Percentiles rank a stretch among this genome's conserved stretches.
Conservation (phyloP, 768 basidiomycete species). For the Kwoniella europaea region DNA sequence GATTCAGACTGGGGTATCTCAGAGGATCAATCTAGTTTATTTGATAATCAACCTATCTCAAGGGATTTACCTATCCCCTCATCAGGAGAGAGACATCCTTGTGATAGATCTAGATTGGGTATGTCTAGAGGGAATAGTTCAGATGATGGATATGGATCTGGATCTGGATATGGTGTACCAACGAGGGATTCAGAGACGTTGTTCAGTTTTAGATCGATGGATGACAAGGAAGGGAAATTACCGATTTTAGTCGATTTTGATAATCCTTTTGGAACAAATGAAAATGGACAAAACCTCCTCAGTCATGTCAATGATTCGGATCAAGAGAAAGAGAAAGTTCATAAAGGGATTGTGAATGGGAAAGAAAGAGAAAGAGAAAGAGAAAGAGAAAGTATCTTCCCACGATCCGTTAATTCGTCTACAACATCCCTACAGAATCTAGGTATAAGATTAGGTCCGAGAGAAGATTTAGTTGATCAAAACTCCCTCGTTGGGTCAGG, state of each 20-base stretch:
- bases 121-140: background rate
- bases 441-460: slow-evolving; percentile 12
- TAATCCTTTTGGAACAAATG: slow-evolving; percentile 4
- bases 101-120: background rate
- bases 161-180: background rate
- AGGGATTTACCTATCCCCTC: slow-evolving; percentile 20
- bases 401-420: slow-evolving; percentile 2
- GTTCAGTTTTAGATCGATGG: slow-evolving; percentile 3
- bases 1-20: slow-evolving; percentile 18
- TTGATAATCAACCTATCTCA: slow-evolving; percentile 20
- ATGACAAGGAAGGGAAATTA: background rate
- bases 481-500: no score
- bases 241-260: slow-evolving; percentile 20
- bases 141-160: background rate
- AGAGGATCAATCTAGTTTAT: slow-evolving; percentile 3
- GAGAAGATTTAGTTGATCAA: slow-evolving; percentile 4
- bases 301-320: no score
- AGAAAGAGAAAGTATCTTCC: slow-evolving; percentile 1
- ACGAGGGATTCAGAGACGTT: slow-evolving; percentile 2
- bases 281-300: no score
- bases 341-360: no score
- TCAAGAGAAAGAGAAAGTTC: no score
- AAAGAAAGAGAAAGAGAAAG: no score
- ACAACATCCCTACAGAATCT: slow-evolving; percentile 6
- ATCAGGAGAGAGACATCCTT: slow-evolving; percentile 6